Base-by-base conservation (phyloP, 306 rosid species). In the Datisca glomerata region DNA sequence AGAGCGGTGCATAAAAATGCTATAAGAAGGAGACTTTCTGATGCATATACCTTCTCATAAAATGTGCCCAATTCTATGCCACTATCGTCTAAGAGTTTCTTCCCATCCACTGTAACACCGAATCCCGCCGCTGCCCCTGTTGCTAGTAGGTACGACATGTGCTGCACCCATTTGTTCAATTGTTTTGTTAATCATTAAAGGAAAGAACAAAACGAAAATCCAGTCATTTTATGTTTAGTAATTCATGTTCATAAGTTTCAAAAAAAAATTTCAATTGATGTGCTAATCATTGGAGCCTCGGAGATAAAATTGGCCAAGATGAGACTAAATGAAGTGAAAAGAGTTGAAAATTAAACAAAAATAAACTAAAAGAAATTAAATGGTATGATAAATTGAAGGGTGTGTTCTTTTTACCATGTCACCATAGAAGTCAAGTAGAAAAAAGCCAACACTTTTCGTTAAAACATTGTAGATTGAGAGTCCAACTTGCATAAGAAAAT, bases 101-200 rank as follows among this genome's bases (percentile, higher is more conserved):
- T 47, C 14, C 70, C 1, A 36, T 77, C 93, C 6, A 40, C 21
- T 0, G 75, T 46, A 12, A 62, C 55, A 4, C 84, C 87, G 53
- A 65, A 68, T 47, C 80, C 93, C 13, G 84, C 80, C 1, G 74
- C 80, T 6, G 78, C 60, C 6, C 78, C 87, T 0, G 84, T 66
- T 19, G 73, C 59, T 38, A 81, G 27, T 29, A 74, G 4, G 24
- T 71, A 81, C 35, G 84, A 65, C 21, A 71, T 51, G 0, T 74
- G 14, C 93, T 81, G 36, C 36, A 3, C 36, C 36, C 9, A 14
- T n/a, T n/a, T n/a, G n/a, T n/a, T n/a, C n/a, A n/a, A n/a, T n/a
- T n/a, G n/a, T n/a, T n/a, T n/a, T n/a, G n/a, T n/a, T n/a, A n/a
- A n/a, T n/a, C n/a, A n/a, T n/a, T n/a, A n/a, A n/a, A n/a, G n/a